Evolutionary conservation across 148 eudicot species (phyloP), one percentile per base, ranked within the genome.

Genomic region (Diospyros kaki): DNA sequence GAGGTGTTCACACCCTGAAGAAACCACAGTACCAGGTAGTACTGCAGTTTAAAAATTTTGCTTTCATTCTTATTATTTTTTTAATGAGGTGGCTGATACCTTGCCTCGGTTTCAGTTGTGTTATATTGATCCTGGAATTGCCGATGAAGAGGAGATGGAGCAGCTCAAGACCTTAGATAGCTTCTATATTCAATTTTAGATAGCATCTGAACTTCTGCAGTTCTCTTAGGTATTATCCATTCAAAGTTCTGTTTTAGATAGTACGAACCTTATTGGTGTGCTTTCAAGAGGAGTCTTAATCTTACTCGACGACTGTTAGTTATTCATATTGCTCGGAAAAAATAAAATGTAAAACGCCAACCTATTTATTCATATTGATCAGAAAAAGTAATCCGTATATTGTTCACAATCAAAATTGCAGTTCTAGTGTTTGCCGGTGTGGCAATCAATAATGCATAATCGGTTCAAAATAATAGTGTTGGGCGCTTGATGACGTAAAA

Each of bases 11-110:
- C 87, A 95, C 99, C 12, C 85, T 92, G 78, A 84, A 75, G 84
- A 90, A 92, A 81, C 90, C 87, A 46, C 96, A 88, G 76, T 95
- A 95, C 85, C 99, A 94, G 97, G 98, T 92, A 38, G 28, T 74
- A 72, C 5, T 40, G 61, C 58, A 65, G 54, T 18, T 73, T 76
- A 14, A 39, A 41, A 38, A 12, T 2, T 61, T 18, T 17, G 46
- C 18, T 72, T 58, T 68, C 50, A 58, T 45, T 50, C 64, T 74
- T 48, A 13, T 59, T 13, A 41, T 73, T 64, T 65, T 28, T 46
- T 43, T 68, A 58, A 10, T 79, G 18, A 2, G n/a, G n/a, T 83
- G 55, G 28, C 14, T 86, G 60, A 80, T 64, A 9, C 14, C 5
- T 52, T 38, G 50, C 69, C 60, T 64, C 1, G 76, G 62, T 66